Base-by-base conservation (phyloP, 805 yeast genomes). In the Saccharomycopsis sp. region DNA sequence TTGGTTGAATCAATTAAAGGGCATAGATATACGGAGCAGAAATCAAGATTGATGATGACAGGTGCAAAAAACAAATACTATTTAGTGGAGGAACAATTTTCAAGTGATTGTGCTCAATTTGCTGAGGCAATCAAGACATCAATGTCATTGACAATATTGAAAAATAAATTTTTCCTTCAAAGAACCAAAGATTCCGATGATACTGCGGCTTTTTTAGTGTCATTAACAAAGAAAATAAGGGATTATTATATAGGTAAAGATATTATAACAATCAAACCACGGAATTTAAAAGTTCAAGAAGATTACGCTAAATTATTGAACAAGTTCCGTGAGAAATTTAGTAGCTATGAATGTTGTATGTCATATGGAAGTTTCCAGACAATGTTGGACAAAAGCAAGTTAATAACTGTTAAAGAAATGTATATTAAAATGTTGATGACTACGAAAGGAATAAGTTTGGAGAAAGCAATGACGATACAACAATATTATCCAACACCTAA, bases 21-120 rank as follows among this genome's bases (percentile, higher is more conserved):
- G 62, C 96, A 96, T 2, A 65, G 99, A 40, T 88, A 83, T 56
- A 68, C 71, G 44, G 98, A 93, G 59, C 99, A 93, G 59, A 89
- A 90, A 57, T 64, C 71, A 14, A 71, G 99, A 43, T 66, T 93
- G 46, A 71, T 71, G 41, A 74, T 80, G 59, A 74, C 93, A 0
- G 87, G 85, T 0, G 65, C 89, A 56, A 65, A 66, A 16, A 72
- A 84, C 52, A 74, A 81, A 16, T 79, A 77, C 52, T 93, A 93
- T 55, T 58, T 93, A 2, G 75, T 93, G 13, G 99, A 93, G 59
- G 95, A 86, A 49, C 74, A 73, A 3, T 71, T 74, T 26, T 56
- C 70, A 1, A 59, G 64, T n/a, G 74, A 69, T 43, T 47, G 69
- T 1, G 56, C 68, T 0, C 63, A 67, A 8, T 54, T 75, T 74